phyloP scores from a whole-genome alignment of 345 rosid species.

The Hypericum androsaemum region DNA sequence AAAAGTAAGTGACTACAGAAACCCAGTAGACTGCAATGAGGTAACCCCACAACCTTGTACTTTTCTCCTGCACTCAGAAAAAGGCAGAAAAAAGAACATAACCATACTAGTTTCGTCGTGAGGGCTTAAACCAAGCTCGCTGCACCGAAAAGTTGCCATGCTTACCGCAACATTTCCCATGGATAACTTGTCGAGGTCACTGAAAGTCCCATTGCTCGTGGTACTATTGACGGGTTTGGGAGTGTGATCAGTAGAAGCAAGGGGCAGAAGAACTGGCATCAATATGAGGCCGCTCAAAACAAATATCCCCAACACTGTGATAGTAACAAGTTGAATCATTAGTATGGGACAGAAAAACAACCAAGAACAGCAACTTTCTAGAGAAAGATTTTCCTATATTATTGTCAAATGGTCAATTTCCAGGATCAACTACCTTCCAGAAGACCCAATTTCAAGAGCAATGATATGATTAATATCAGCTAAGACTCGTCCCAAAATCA shows the following conservation, averaged over 20 bases:
- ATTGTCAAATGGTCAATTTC: too few relatives aligned
- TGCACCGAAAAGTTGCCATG: not conserved
- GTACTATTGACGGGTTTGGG: slow-evolving; percentile 6
- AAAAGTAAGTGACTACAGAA: slow-evolving; percentile 62
- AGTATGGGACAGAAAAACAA: not conserved
- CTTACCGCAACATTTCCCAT: slow-evolving; percentile 71
- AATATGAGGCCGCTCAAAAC: slow-evolving; percentile 53
- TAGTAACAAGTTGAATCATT: slow-evolving; percentile 5
- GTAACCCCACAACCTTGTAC: slow-evolving; percentile 70
- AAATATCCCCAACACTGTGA: slow-evolving; percentile 60
- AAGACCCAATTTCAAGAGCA: too few relatives aligned
- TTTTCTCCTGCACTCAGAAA: slow-evolving; percentile 27
- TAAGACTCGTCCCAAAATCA: too few relatives aligned
- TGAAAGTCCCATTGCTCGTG: slow-evolving; percentile 47
- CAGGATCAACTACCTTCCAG: too few relatives aligned
- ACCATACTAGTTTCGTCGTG: not conserved
- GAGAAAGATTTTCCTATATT: too few relatives aligned
- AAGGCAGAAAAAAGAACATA: not conserved
- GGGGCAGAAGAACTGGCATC: slow-evolving; percentile 67
- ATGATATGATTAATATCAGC: too few relatives aligned
- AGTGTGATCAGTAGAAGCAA: slow-evolving; percentile 49
- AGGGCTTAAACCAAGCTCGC: not conserved
- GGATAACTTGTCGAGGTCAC: slow-evolving; percentile 58
- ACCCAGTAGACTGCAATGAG: slow-evolving; percentile 57
- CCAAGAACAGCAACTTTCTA: too few relatives aligned